These are phyloP conservation scores for Neurospora sp. DNA, from an alignment of 495 filamentous ascomycete species.

Conservation along the genomic window DNA sequence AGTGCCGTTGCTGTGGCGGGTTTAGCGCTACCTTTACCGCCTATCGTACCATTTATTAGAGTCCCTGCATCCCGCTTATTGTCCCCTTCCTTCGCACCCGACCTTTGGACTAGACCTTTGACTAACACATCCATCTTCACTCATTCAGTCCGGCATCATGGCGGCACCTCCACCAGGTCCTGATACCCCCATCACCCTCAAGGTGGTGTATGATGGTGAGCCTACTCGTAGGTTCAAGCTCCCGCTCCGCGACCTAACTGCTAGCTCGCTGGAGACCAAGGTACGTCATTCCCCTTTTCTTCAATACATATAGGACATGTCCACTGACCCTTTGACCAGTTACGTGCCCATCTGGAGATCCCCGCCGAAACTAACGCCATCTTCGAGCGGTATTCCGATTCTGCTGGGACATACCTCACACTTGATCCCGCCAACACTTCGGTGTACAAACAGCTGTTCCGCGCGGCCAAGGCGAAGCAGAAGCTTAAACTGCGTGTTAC, in stretches of 20 bases:
- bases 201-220: constrained; percentile 61
- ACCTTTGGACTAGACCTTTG: neutral
- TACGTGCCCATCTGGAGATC: constrained; percentile 64
- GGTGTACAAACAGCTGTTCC: constrained; percentile 93
- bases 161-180: constrained; percentile 11
- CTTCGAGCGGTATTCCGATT: constrained; percentile 95
- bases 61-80: neutral
- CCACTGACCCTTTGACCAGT: constrained; percentile 40
- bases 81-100: neutral
- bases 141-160: neutral
- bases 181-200: constrained; percentile 76
- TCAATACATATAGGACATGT: neutral
- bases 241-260: constrained; percentile 72
- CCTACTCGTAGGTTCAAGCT: constrained; percentile 77
- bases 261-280: constrained; percentile 69
- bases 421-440: constrained; percentile 68
- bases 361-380: constrained; percentile 55
- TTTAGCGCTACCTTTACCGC: neutral
- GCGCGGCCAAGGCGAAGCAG: constrained; percentile 94
- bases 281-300: constrained; percentile 43
- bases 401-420: constrained; percentile 65
- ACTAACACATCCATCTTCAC: constrained; percentile 2
- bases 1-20: neutral
- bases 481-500: constrained; percentile 88
- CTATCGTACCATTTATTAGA: neutral